Evolutionary conservation across 306 rosid genomes (phyloP).

Genomic region (Elaeagnus macrophylla): DNA sequence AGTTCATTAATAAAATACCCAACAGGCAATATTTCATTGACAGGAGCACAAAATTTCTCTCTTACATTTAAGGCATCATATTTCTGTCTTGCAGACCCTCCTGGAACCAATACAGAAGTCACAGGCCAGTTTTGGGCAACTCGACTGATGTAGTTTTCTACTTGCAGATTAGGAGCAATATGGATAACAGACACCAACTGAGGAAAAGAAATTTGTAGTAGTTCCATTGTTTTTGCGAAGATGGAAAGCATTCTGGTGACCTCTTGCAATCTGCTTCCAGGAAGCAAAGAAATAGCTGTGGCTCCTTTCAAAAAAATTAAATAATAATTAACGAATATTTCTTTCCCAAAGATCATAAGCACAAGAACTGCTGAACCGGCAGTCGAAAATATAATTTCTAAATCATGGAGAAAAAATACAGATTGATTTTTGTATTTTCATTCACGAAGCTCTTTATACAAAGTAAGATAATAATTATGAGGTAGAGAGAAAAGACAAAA

Average conservation of each 20-base stretch:
- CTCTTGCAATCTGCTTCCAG: slow-evolving; percentile 95
- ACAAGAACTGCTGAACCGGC: slow-evolving; percentile 1
- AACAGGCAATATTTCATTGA: not conserved
- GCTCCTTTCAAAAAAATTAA: slow-evolving; percentile 42
- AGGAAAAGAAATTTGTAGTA: slow-evolving; percentile 42
- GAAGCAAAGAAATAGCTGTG: slow-evolving; percentile 75
- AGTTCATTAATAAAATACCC: not conserved
- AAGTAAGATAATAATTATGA: not conserved
- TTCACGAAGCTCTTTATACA: not conserved
- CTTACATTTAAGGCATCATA: slow-evolving; percentile 87
- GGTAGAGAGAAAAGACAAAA: not conserved
- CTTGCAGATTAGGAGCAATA: slow-evolving; percentile 66
- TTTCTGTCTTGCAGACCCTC: slow-evolving; percentile 49
- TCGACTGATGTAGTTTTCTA: slow-evolving; percentile 40
- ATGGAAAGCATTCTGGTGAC: slow-evolving; percentile 74
- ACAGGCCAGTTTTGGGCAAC: slow-evolving; percentile 61
- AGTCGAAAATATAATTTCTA: not conserved
- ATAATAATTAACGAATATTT: slow-evolving; percentile 3
- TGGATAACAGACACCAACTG: slow-evolving; percentile 53
- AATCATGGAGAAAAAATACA: not conserved
- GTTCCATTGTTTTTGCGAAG: slow-evolving; percentile 45
- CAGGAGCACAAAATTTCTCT: not conserved
- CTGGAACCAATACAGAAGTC: slow-evolving; percentile 54
- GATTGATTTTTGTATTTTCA: not conserved
- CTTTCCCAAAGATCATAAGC: not conserved